Evolutionary conservation across 257 asterid genomes (phyloP).

Genomic region (Lycium ferocissimum): DNA sequence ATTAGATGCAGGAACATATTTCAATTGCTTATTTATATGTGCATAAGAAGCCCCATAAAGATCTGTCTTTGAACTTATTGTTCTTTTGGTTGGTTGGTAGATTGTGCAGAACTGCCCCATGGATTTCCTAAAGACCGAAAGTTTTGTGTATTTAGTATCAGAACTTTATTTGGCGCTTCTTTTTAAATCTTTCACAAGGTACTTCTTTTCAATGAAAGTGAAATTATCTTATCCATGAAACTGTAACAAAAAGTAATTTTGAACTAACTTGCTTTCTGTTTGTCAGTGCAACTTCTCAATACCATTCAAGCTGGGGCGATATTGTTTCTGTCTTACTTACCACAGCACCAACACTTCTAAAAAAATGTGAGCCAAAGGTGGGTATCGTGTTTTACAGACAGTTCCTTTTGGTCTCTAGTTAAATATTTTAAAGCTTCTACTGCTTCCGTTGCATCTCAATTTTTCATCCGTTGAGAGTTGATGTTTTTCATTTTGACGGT

Average conservation of each 20-base stretch:
- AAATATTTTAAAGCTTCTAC: not conserved
- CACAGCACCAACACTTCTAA: slow-evolving; percentile 63
- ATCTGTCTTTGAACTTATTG: slow-evolving; percentile 26
- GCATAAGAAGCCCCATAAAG: slow-evolving; percentile 25
- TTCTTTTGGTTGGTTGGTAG: slow-evolving; percentile 57
- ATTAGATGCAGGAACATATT: not conserved
- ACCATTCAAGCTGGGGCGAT: slow-evolving; percentile 59
- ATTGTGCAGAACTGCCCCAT: slow-evolving; percentile 83
- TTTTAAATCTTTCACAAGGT: slow-evolving; percentile 71
- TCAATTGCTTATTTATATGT: slow-evolving; percentile 22
- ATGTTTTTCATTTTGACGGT: not conserved
- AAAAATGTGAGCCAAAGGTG: slow-evolving; percentile 72
- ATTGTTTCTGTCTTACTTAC: slow-evolving; percentile 48
- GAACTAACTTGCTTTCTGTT: slow-evolving; percentile 46
- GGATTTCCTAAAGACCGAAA: slow-evolving; percentile 70
- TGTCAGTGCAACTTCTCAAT: slow-evolving; percentile 50
- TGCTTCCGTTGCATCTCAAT: not conserved
- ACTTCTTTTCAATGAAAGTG: slow-evolving; percentile 31
- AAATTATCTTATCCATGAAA: slow-evolving; percentile 16
- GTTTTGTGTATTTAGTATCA: slow-evolving; percentile 61
- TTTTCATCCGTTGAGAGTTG: not conserved
- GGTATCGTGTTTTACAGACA: slow-evolving; percentile 14
- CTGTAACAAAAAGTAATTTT: slow-evolving; percentile 22
- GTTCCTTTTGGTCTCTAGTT: not conserved
- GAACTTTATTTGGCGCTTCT: slow-evolving; percentile 82